Evolutionary conservation across 2,329 filamentous ascomycete genomes (phyloP).

Genomic region (Penicillium glabrum): DNA sequence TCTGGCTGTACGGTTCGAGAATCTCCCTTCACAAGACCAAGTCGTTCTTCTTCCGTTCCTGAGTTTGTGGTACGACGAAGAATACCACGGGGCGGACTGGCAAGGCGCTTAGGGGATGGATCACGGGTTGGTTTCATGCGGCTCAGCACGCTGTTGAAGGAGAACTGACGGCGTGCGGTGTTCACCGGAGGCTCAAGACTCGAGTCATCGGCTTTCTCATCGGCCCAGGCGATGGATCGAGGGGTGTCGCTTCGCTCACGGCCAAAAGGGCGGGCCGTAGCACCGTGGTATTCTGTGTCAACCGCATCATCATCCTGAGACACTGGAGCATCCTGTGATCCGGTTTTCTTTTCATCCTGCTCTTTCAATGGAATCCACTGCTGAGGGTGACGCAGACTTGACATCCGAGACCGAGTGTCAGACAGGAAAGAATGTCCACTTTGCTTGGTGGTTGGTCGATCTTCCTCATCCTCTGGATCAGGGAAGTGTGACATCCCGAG

Average conservation of each 20-base stretch:
- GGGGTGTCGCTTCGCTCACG: slow-evolving; percentile 39
- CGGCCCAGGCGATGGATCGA: slow-evolving; percentile 37
- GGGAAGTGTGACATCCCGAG: slow-evolving; percentile 87
- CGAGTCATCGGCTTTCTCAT: slow-evolving; percentile 20
- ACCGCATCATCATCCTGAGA: slow-evolving; percentile 41
- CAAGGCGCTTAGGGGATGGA: slow-evolving; percentile 17
- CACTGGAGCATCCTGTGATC: not conserved
- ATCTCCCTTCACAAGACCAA: slow-evolving; percentile 81
- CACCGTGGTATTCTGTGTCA: slow-evolving; percentile 40
- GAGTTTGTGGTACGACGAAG: slow-evolving; percentile 50
- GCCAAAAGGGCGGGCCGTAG: slow-evolving; percentile 11
- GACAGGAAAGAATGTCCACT: slow-evolving; percentile 38
- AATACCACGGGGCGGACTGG: slow-evolving; percentile 36
- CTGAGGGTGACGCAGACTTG: slow-evolving; percentile 35
- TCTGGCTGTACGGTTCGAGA: slow-evolving; percentile 30
- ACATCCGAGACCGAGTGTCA: slow-evolving; percentile 39
- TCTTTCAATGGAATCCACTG: slow-evolving; percentile 36
- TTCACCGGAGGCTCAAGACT: slow-evolving; percentile 42
- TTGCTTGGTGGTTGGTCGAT: slow-evolving; percentile 29
- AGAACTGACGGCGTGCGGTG: slow-evolving; percentile 75
- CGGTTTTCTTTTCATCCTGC: slow-evolving; percentile 29
- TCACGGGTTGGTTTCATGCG: slow-evolving; percentile 40
- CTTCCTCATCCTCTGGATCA: slow-evolving; percentile 57
- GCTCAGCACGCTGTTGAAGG: slow-evolving; percentile 82
- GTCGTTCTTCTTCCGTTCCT: slow-evolving; percentile 76